Base-by-base conservation (phyloP, 1,139 yeast species). In the Candida pseudoviswanathii region DNA sequence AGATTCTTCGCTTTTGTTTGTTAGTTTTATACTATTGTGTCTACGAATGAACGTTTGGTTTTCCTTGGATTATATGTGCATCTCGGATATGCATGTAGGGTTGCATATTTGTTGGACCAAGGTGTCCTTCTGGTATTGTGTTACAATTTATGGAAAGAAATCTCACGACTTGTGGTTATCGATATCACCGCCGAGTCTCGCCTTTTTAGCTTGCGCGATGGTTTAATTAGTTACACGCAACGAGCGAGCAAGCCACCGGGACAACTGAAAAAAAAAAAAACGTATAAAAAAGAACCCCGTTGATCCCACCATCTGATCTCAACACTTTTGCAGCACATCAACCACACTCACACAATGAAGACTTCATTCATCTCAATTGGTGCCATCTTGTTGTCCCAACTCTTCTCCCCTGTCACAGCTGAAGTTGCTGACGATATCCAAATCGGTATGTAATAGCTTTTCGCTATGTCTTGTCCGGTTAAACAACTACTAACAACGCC, bases 361-460 rank as follows among this genome's bases (percentile, higher is more conserved):
- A 32, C 52, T 25, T 45, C 56, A 29, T 27, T 47, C 11, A 34
- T 53, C 11, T 45, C 53, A 6, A 21, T 45, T 16, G 29, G 49
- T 8, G 46, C 56, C 22, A 30, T 50, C 8, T 32, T 44, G 21
- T 44, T 50, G 32, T 44, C 52, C 8, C 51, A 46, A 45, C 43
- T 52, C n/a, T 43, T 48, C 27, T 36, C 51, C 22, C 37, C 50
- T 10, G 50, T 49, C 32, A 25, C 34, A 44, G 55, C 58, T 22
- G 31, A 50, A 46, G 55, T 58, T 30, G 42, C 50, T 26, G 45
- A 51, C 21, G 60, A 57, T 44, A 59, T 68, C 30, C 61, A 64
- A 53, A 67, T 69, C 39, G 71, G 73, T 63, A 64, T 48, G 68
- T 68, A 29, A 7, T n/a, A n/a, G n/a, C n/a, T n/a, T n/a, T n/a